A percentile compares a stretch with the other conserved stretches of the same genome.
These are phyloP conservation scores for Podospora pseudoanserina DNA, from an alignment of 495 filamentous ascomycete genomes.

Conservation along the genomic window DNA sequence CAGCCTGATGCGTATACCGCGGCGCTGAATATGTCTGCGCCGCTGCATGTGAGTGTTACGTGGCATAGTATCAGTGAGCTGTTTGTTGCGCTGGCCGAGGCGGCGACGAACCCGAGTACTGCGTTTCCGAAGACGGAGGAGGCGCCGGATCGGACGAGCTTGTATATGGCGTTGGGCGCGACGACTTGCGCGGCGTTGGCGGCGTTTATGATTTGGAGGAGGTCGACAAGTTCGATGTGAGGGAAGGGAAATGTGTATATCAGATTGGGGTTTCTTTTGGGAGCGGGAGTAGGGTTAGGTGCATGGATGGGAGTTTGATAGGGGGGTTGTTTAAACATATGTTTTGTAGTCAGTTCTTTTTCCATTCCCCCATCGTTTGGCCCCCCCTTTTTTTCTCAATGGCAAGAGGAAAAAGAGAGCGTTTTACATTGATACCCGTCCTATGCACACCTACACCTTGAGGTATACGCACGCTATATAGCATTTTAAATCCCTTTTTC, in stretches of 20 bases:
- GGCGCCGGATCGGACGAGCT: conserved; percentile 73
- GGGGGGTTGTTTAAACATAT: too few species aligned
- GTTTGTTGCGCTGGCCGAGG: conserved; percentile 82
- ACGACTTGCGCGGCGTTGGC: conserved; percentile 77
- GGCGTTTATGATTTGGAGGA: conserved; percentile 65
- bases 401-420: neutral
- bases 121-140: conserved; percentile 86
- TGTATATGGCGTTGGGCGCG: conserved; percentile 82
- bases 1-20: conserved; percentile 93
- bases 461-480: conserved; percentile 5
- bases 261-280: neutral
- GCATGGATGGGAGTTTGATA: neutral
- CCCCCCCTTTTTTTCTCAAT: neutral
- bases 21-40: conserved; percentile 73
- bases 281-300: neutral
- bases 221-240: conserved; percentile 39
- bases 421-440: conserved; percentile 23
- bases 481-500: neutral
- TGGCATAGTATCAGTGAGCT: conserved; percentile 89
- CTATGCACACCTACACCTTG: neutral
- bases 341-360: too few species aligned
- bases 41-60: conserved; percentile 87
- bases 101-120: conserved; percentile 79
- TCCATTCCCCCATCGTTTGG: neutral
- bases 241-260: neutral